These are phyloP conservation scores for Fusarium chuoi DNA, from an alignment of 2,329 filamentous ascomycete species.

Conservation along the genomic window DNA sequence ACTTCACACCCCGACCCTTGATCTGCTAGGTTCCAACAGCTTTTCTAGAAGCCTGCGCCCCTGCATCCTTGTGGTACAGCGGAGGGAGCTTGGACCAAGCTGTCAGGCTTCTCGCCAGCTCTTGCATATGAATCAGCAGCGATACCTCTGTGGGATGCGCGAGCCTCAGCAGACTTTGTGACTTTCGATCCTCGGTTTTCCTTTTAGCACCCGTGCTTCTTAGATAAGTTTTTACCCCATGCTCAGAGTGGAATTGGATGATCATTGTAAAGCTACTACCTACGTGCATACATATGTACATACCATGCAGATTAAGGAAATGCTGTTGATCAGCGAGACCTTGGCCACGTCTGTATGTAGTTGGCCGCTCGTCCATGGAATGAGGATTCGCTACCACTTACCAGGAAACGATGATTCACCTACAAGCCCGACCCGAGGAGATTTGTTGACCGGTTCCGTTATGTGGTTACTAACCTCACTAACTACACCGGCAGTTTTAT, in stretches of 20 bases:
- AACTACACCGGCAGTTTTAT: slow-evolving; percentile 17
- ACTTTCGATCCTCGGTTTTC: background rate
- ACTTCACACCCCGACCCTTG: slow-evolving; percentile 32
- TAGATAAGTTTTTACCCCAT: slow-evolving; percentile 23
- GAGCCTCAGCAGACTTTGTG: slow-evolving; percentile 5
- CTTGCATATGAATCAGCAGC: slow-evolving; percentile 23
- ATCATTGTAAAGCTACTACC: slow-evolving; percentile 7
- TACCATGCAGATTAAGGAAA: background rate
- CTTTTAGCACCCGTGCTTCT: slow-evolving; percentile 10
- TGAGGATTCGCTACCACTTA: slow-evolving; percentile 13
- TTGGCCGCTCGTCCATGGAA: slow-evolving; percentile 7
- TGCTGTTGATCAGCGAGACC: slow-evolving; percentile 16
- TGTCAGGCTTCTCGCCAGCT: slow-evolving; percentile 26
- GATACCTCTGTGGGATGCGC: background rate
- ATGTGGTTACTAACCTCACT: slow-evolving; percentile 13
- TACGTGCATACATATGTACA: background rate
- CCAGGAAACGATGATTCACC: slow-evolving; percentile 12
- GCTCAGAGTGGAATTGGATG: slow-evolving; percentile 23
- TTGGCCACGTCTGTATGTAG: slow-evolving; percentile 11
- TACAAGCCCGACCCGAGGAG: background rate
- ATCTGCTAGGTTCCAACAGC: slow-evolving; percentile 38
- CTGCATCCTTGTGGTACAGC: slow-evolving; percentile 37
- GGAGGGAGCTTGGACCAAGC: slow-evolving; percentile 42
- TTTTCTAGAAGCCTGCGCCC: slow-evolving; percentile 46
- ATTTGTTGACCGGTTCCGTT: slow-evolving; percentile 6